Evolutionary conservation across 139 green algal species (phyloP).

Genomic region (Penium margaritaceum): DNA sequence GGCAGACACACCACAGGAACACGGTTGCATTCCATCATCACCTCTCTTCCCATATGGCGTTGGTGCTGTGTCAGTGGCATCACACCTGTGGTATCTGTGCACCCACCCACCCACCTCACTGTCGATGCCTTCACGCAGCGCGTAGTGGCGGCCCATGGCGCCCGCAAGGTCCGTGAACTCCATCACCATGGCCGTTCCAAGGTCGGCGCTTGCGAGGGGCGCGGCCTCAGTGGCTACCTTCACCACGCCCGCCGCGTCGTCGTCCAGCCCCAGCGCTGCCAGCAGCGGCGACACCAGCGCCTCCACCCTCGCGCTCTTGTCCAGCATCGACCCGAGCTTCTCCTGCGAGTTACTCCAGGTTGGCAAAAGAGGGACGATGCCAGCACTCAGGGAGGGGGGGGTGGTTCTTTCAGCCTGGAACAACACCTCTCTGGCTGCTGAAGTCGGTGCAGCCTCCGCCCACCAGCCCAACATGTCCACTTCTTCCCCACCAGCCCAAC

Average conservation of each 20-base stretch:
- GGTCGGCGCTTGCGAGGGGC: conserved; percentile 73
- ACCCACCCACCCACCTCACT: conserved; percentile 11
- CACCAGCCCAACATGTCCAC: too few species aligned
- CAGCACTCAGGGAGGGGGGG: too few species aligned
- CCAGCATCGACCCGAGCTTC: conserved; percentile 82
- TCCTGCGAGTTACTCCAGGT: too few species aligned
- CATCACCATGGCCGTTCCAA: conserved; percentile 81
- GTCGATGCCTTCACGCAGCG: conserved; percentile 40
- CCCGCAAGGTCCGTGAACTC: conserved; percentile 95
- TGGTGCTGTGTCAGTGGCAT: too few species aligned
- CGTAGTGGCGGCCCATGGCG: conserved; percentile 85
- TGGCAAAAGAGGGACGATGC: too few species aligned
- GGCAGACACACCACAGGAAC: neutral
- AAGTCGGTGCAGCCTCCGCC: too few species aligned
- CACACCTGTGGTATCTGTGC: neutral
- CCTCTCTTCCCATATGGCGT: neutral
- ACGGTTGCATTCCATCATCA: neutral
- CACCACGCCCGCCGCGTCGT: too few species aligned
- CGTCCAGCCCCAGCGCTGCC: conserved; percentile 44
- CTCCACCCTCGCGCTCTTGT: conserved; percentile 77
- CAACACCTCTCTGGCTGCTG: too few species aligned
- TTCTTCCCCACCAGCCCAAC: too few species aligned
- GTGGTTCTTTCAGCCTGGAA: too few species aligned
- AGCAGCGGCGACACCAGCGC: conserved; percentile 60
- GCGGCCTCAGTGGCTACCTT: conserved; percentile 57